Evolutionary conservation across 352 stramenopile species (phyloP).

Genomic region (Pythium apleroticum): DNA sequence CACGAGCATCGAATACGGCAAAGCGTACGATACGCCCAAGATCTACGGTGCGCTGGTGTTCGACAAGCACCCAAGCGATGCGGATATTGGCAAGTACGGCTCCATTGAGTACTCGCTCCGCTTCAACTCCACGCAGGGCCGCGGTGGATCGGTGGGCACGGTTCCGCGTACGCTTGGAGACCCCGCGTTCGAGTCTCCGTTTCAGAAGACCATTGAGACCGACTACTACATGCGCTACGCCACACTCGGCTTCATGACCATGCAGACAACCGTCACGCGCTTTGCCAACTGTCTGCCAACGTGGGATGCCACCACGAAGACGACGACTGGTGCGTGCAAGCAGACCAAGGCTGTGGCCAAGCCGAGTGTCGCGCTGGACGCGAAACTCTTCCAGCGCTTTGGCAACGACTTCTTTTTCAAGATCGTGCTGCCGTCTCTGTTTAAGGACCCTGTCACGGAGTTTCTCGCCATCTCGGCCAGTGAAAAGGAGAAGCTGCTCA

Average conservation of each 20-base stretch:
- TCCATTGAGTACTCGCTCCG: constrained; percentile 67
- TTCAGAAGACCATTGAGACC: constrained; percentile 45
- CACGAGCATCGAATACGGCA: constrained; percentile 42
- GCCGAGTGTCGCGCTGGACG: constrained; percentile 21
- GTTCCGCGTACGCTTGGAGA: constrained; percentile 51
- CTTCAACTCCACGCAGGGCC: constrained; percentile 53
- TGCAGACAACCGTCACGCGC: constrained; percentile 60
- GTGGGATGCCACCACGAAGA: constrained; percentile 39
- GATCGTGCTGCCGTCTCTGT: constrained; percentile 1
- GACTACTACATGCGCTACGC: constrained; percentile 44
- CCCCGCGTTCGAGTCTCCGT: constrained; percentile 45
- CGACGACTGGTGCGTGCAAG: constrained; percentile 43
- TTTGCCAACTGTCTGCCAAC: constrained; percentile 59
- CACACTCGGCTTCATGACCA: constrained; percentile 54
- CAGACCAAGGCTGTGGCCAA: constrained; percentile 38
- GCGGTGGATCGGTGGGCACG: constrained; percentile 17
- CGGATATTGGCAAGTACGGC: constrained; percentile 40
- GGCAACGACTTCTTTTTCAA: constrained; percentile 37
- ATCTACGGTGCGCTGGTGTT: constrained; percentile 70
- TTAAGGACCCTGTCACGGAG: constrained; percentile 10
- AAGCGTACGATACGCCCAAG: constrained; percentile 36
- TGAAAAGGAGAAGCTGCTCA: constrained; percentile 43
- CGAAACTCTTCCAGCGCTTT: constrained; percentile 24
- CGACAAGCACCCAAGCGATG: constrained; percentile 39
- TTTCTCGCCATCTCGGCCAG: constrained; percentile 2